phyloP scores from a whole-genome alignment of 345 rosid species.

The Linum tenue region DNA sequence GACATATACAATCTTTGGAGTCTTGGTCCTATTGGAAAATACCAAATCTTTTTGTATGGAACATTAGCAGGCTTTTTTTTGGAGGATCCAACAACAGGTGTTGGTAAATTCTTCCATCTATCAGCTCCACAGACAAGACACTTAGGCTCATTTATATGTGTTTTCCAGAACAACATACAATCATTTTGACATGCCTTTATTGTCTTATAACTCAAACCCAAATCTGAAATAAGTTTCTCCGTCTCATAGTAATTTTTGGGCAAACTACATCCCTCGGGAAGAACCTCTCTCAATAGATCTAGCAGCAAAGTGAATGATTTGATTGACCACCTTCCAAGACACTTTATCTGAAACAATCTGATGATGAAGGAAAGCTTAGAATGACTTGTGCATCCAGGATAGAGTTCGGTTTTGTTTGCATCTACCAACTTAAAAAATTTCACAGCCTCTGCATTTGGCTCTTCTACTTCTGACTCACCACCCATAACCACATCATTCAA shows the following conservation, averaged over 20 bases:
- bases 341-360: too few relatives aligned
- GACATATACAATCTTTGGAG: constrained; percentile 7
- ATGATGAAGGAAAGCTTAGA: too few relatives aligned
- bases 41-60: not conserved
- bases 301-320: too few relatives aligned
- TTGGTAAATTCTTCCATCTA: not conserved
- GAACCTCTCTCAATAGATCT: too few relatives aligned
- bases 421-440: not conserved
- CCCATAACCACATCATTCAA: not conserved
- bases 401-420: not conserved
- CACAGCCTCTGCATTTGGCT: not conserved
- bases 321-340: too few relatives aligned
- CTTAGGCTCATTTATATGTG: not conserved
- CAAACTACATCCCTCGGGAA: too few relatives aligned
- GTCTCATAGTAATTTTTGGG: constrained; percentile 8
- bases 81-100: not conserved
- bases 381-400: too few relatives aligned
- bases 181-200: constrained; percentile 10
- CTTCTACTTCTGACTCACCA: not conserved
- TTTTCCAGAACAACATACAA: not conserved
- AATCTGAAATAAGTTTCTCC: not conserved
- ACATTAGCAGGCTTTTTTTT: not conserved
- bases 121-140: not conserved
- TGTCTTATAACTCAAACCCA: not conserved
- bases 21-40: constrained; percentile 10